Evolutionary conservation across 169 alveolate species (phyloP).

Genomic region (Cryptosporidium andersoni): DNA sequence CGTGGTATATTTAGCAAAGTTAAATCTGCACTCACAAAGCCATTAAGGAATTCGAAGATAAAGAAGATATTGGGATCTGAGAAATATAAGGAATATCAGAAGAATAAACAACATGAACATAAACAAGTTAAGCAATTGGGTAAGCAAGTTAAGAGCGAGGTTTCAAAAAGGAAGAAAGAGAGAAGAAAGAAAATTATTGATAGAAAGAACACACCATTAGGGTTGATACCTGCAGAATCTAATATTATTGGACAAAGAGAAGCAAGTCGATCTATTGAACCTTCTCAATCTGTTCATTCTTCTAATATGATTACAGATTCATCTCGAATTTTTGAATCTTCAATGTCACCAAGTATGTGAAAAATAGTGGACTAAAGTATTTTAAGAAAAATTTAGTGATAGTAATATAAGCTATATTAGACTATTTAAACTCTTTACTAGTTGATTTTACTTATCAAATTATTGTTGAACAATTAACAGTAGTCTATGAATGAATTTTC

Average conservation of each 20-base stretch:
- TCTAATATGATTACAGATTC: too few relatives aligned
- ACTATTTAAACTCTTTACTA: too few relatives aligned
- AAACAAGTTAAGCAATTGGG: conserved; percentile 47
- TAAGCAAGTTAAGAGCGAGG: conserved; percentile 30
- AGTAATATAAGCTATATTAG: too few relatives aligned
- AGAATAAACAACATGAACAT: conserved; percentile 21
- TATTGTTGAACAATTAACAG: too few relatives aligned
- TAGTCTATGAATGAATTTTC: too few relatives aligned
- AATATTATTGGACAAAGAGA: not conserved
- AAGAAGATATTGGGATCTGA: conserved; percentile 61
- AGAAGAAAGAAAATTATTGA: conserved; percentile 47
- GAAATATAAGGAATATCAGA: conserved; percentile 27
- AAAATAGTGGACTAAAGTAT: too few relatives aligned
- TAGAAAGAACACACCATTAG: conserved; percentile 11
- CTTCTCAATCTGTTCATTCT: not conserved
- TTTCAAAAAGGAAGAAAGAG: conserved; percentile 13
- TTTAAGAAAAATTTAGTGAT: too few relatives aligned
- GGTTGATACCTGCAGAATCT: conserved; percentile 23
- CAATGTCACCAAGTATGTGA: too few relatives aligned
- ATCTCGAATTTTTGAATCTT: too few relatives aligned
- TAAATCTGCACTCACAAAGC: conserved; percentile 33
- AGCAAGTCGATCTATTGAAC: not conserved
- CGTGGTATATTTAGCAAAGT: conserved; percentile 41
- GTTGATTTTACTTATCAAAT: too few relatives aligned
- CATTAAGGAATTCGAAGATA: conserved; percentile 27